phyloP scores from a whole-genome alignment of 495 filamentous ascomycete species.

The Hypoxylon cercidicola region DNA sequence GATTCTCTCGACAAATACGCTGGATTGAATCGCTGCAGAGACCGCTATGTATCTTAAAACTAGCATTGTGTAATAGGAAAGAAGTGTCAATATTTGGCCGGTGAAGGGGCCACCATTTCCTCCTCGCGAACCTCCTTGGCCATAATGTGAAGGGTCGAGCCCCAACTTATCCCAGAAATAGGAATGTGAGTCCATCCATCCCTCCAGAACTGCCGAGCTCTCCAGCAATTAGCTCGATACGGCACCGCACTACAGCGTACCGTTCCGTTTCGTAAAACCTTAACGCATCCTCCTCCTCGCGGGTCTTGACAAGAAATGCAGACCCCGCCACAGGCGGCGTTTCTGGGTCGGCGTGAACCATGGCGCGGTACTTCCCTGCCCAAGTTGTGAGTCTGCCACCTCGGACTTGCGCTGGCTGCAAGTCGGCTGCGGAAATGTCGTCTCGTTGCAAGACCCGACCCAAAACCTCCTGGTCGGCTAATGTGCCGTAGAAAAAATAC shows the following conservation, averaged over 20 bases:
- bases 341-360: constrained; percentile 46
- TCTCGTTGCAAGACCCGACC: constrained; percentile 29
- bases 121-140: too few relatives aligned
- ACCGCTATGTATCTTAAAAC: too few relatives aligned
- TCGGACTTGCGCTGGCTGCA: constrained; percentile 34
- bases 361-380: constrained; percentile 54
- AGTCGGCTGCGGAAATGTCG: constrained; percentile 6
- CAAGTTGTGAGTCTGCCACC: constrained; percentile 48
- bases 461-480: constrained; percentile 44
- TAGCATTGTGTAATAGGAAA: too few relatives aligned
- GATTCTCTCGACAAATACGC: too few relatives aligned
- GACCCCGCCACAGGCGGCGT: constrained; percentile 43
- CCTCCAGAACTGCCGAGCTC: neutral
- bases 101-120: too few relatives aligned
- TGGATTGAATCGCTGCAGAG: too few relatives aligned
- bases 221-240: constrained; percentile 37
- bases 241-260: constrained; percentile 58
- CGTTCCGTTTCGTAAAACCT: constrained; percentile 51
- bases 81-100: too few relatives aligned
- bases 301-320: constrained; percentile 47
- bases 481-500: constrained; percentile 57
- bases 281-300: constrained; percentile 52
- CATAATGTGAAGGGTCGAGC: too few relatives aligned
- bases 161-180: constrained; percentile 1
- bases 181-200: constrained; percentile 1